A percentile compares a stretch with the other conserved stretches of the same genome.
Conservation (phyloP, 2,329 filamentous ascomycete species). For the Cercospora sp. region DNA sequence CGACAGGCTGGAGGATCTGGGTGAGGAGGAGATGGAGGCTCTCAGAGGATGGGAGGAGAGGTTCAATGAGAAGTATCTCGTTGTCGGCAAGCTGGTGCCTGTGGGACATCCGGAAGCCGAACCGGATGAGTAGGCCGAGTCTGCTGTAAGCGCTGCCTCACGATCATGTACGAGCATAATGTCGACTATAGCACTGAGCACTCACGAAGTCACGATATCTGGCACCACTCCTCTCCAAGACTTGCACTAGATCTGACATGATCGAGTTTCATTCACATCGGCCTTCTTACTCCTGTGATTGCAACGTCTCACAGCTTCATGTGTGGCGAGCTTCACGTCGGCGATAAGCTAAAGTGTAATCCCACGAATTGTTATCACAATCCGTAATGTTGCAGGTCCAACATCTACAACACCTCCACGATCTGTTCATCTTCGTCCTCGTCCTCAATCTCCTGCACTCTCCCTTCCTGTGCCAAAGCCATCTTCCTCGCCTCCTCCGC, state of each 20-base stretch:
- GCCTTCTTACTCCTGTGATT: neutral
- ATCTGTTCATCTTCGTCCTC: constrained; percentile 35
- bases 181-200: neutral
- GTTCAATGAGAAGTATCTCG: constrained; percentile 88
- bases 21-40: constrained; percentile 75
- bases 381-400: neutral
- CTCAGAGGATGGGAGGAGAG: constrained; percentile 89
- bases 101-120: constrained; percentile 57
- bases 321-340: neutral
- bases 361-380: neutral
- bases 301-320: neutral
- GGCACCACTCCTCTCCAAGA: neutral
- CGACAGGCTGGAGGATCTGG: constrained; percentile 72
- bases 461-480: constrained; percentile 33
- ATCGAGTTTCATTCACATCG: neutral
- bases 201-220: neutral
- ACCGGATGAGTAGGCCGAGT: constrained; percentile 34
- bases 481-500: constrained; percentile 43
- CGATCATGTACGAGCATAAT: constrained; percentile 1
- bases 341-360: neutral
- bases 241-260: neutral
- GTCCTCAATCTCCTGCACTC: constrained; percentile 45
- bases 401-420: constrained; percentile 26
- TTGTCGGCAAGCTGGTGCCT: constrained; percentile 83
- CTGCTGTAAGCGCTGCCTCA: neutral